Conservation (phyloP, 345 rosid species). For the Carallia pectinifolia region DNA sequence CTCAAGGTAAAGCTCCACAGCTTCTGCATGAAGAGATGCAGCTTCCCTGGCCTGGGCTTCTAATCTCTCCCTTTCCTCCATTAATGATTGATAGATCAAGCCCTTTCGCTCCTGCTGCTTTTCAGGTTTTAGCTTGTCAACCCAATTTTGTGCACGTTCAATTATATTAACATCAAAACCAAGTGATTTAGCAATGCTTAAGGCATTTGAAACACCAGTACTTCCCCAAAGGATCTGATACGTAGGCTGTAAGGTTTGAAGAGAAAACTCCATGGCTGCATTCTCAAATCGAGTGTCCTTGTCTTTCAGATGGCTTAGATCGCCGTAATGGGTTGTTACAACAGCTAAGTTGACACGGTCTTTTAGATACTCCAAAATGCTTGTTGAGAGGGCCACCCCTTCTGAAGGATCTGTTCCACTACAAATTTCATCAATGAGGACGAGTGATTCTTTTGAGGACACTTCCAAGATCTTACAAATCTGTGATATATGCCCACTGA, state of each 20-base stretch:
- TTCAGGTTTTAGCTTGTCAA: conserved; percentile 70
- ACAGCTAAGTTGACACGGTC: conserved; percentile 57
- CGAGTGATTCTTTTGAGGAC: conserved; percentile 73
- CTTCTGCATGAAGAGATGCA: conserved; percentile 56
- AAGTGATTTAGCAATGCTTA: conserved; percentile 72
- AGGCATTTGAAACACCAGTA: conserved; percentile 81
- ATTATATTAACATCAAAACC: conserved; percentile 66
- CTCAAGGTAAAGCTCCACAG: conserved; percentile 65
- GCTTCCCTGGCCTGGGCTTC: conserved; percentile 58
- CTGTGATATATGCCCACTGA: conserved; percentile 81
- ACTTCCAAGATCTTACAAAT: conserved; percentile 66
- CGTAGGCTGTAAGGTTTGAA: conserved; percentile 79
- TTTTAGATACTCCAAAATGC: conserved; percentile 71
- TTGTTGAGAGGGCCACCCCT: conserved; percentile 83
- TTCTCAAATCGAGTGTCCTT: conserved; percentile 66
- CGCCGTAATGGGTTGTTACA: conserved; percentile 89
- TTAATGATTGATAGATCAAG: conserved; percentile 59
- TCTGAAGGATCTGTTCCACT: conserved; percentile 97
- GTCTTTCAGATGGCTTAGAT: conserved; percentile 78
- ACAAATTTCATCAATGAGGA: conserved; percentile 88
- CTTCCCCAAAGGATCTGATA: conserved; percentile 81
- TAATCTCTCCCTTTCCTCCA: conserved; percentile 68
- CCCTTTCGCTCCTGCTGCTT: conserved; percentile 64
- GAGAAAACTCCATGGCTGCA: conserved; percentile 94
- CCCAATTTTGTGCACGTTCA: conserved; percentile 66